A percentile compares a stretch with the other conserved stretches of the same genome.
Conservation (phyloP, 192 early-diverging fungal species). For the Linnemannia exigua region DNA sequence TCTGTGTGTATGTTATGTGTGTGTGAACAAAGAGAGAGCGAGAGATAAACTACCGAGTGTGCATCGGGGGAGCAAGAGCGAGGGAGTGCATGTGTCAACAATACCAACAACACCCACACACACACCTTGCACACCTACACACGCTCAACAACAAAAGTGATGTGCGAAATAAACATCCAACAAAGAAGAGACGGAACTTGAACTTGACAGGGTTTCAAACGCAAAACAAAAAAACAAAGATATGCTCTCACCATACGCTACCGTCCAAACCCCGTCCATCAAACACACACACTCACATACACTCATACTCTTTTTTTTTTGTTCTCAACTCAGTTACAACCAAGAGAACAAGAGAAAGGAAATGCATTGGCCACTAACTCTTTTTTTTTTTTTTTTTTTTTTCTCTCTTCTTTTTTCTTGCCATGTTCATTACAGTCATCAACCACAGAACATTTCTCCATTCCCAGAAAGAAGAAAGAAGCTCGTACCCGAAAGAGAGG, state of each 20-base stretch:
- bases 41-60: too few species aligned
- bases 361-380: slow-evolving; percentile 6
- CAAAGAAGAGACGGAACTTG: not conserved
- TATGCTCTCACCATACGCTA: not conserved
- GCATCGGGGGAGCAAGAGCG: too few species aligned
- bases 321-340: not conserved
- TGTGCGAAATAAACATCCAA: not conserved
- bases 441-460: not conserved
- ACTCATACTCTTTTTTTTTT: not conserved
- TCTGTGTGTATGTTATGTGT: too few species aligned
- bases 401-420: not conserved
- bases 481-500: not conserved
- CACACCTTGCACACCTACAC: too few species aligned
- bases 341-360: not conserved
- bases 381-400: not conserved
- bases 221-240: too few species aligned
- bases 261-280: too few species aligned
- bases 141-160: not conserved
- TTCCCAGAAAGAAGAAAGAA: not conserved
- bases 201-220: not conserved
- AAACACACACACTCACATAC: not conserved
- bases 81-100: too few species aligned
- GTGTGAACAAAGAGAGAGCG: too few species aligned
- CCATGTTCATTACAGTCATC: not conserved
- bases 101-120: too few species aligned